These are phyloP conservation scores for Quercus gilva DNA, from an alignment of 306 rosid species.

Conservation along the genomic window DNA sequence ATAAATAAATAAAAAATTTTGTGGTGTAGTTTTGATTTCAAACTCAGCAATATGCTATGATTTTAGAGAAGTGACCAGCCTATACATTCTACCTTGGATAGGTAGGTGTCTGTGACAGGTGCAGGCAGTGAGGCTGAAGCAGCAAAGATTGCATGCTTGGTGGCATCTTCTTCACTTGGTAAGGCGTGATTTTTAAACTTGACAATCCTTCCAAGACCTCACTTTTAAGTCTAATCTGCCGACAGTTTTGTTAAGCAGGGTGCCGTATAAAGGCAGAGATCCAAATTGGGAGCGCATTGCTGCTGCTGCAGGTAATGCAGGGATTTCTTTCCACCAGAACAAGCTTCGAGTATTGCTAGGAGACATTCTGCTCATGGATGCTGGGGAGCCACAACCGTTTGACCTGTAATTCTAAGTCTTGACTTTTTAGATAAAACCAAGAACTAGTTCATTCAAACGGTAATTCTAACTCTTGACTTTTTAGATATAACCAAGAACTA, in stretches of 20 bases:
- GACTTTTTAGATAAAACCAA: not conserved
- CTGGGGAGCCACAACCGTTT: constrained; percentile 75
- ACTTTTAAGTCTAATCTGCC: constrained; percentile 10
- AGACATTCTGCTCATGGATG: constrained; percentile 74
- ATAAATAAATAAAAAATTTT: too few relatives aligned
- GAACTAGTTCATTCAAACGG: too few relatives aligned
- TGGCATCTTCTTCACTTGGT: constrained; percentile 81
- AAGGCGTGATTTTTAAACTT: constrained; percentile 52
- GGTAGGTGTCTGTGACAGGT: constrained; percentile 72
- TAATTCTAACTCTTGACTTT: too few relatives aligned
- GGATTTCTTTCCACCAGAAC: constrained; percentile 65
- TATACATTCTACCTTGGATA: constrained; percentile 12
- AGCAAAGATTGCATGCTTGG: constrained; percentile 78
- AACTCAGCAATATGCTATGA: constrained; percentile 5
- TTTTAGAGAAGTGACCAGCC: constrained; percentile 7
- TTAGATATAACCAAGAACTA: too few relatives aligned
- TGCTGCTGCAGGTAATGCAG: constrained; percentile 85
- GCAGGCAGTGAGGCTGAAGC: constrained; percentile 77
- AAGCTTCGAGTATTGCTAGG: constrained; percentile 74
- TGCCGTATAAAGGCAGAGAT: constrained; percentile 85
- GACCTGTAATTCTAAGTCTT: constrained; percentile 46
- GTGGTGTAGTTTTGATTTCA: not conserved
- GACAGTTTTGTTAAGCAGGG: constrained; percentile 49
- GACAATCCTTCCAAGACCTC: not conserved
- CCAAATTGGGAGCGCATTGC: constrained; percentile 98